Percentiles rank a stretch among this genome's conserved stretches.
phyloP scores from a whole-genome alignment of 345 rosid species.

The Ailanthus altissimus region DNA sequence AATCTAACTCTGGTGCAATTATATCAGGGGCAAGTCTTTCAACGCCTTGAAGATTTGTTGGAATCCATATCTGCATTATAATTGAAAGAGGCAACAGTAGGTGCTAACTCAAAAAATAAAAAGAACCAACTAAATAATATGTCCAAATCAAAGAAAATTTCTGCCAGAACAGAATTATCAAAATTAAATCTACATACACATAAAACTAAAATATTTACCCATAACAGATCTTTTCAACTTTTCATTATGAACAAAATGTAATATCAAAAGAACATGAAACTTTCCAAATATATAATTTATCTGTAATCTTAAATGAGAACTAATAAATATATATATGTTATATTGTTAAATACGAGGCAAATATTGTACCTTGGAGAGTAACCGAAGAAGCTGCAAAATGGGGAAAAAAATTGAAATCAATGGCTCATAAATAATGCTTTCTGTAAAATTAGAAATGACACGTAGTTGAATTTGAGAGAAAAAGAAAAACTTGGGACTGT shows the following conservation, averaged over 20 bases:
- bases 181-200: too few relatives aligned
- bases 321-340: too few relatives aligned
- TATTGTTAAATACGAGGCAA: background rate
- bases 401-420: background rate
- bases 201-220: background rate
- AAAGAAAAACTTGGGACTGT: too few relatives aligned
- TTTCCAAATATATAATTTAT: too few relatives aligned
- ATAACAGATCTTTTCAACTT: background rate
- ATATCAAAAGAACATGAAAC: too few relatives aligned
- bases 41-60: slow-evolving; percentile 91
- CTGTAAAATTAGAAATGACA: background rate
- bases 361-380: background rate
- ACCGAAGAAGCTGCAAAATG: background rate
- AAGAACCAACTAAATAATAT: background rate
- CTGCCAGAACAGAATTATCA: too few relatives aligned
- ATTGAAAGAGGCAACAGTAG: slow-evolving; percentile 19
- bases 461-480: background rate
- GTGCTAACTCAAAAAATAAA: background rate
- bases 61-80: slow-evolving; percentile 77
- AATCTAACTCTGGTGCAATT: slow-evolving; percentile 70
- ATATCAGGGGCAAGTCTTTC: slow-evolving; percentile 90
- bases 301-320: too few relatives aligned
- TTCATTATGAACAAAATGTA: too few relatives aligned
- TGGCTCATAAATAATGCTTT: background rate
- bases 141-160: too few relatives aligned